A percentile compares a stretch with the other conserved stretches of the same genome.
Conservation (phyloP, 345 rosid genomes). For the Eucalyptus cloeziana region DNA sequence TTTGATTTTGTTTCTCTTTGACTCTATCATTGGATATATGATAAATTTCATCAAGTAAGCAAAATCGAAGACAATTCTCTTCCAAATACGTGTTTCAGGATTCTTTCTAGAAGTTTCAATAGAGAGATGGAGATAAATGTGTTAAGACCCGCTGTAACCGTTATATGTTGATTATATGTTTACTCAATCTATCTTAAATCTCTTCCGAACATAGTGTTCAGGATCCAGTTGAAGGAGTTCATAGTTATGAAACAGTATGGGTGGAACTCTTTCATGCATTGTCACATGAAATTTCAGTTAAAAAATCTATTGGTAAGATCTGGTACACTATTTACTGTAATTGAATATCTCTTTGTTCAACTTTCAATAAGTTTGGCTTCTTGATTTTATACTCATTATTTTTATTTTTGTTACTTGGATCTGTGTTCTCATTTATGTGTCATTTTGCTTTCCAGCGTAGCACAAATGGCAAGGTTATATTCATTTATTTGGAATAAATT, state of each 20-base stretch:
- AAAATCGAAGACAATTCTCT: background rate
- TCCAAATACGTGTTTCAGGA: background rate
- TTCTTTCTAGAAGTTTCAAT: background rate
- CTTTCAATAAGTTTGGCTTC: background rate
- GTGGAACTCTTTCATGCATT: background rate
- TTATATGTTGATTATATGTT: background rate
- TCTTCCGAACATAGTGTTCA: background rate
- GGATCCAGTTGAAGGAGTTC: background rate
- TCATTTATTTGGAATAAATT: slow-evolving; percentile 62
- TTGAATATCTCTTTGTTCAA: background rate
- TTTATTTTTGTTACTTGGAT: background rate
- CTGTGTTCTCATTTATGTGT: background rate
- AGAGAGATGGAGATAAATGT: background rate
- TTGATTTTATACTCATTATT: background rate
- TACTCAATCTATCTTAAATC: background rate
- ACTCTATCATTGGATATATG: background rate
- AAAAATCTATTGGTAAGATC: background rate
- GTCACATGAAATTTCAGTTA: background rate
- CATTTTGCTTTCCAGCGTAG: slow-evolving; percentile 33
- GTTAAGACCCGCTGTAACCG: background rate
- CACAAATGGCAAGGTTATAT: slow-evolving; percentile 71
- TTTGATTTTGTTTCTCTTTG: background rate
- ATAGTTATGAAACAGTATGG: background rate
- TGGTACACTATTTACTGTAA: background rate
- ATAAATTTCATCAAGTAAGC: background rate